phyloP scores from a whole-genome alignment of 2,329 filamentous ascomycete genomes.

The Berkeleyomyces rouxiae region DNA sequence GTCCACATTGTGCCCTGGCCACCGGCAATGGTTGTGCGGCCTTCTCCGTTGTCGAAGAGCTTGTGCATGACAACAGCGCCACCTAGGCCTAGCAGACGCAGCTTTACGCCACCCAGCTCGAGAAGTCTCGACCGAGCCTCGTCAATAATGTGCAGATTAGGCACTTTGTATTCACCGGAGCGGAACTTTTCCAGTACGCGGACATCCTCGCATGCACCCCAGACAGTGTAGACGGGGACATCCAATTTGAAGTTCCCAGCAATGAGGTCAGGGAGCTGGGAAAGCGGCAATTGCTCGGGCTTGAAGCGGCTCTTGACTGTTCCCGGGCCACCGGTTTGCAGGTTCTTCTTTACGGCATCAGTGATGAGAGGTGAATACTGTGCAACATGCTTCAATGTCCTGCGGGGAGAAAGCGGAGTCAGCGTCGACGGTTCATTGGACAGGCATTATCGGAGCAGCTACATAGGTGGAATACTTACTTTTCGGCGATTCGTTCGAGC shows the following conservation, averaged over 20 bases:
- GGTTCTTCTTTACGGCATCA: slow-evolving; percentile 55
- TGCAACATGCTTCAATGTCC: slow-evolving; percentile 92
- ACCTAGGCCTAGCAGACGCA: slow-evolving; percentile 80
- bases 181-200: slow-evolving; percentile 93
- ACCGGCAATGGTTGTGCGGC: slow-evolving; percentile 91
- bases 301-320: slow-evolving; percentile 76
- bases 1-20: slow-evolving; percentile 99
- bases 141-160: slow-evolving; percentile 95
- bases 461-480: slow-evolving; percentile 42
- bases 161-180: slow-evolving; percentile 93
- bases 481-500: slow-evolving; percentile 91
- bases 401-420: slow-evolving; percentile 22
- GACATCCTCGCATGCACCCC: slow-evolving; percentile 97
- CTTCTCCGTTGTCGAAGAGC: slow-evolving; percentile 96
- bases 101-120: slow-evolving; percentile 88
- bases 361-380: slow-evolving; percentile 92
- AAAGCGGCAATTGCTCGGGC: slow-evolving; percentile 70
- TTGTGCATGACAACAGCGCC: slow-evolving; percentile 99
- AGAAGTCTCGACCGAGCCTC: slow-evolving; percentile 92
- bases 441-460: too few species aligned
- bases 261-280: slow-evolving; percentile 78
- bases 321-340: slow-evolving; percentile 48
- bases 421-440: neutral
- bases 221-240: slow-evolving; percentile 94
- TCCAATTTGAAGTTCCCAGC: slow-evolving; percentile 81